A percentile compares a stretch with the other conserved stretches of the same genome.
These are phyloP conservation scores for Ustilago esculenta DNA, from an alignment of 1,284 basidiomycete species.

Conservation along the genomic window DNA sequence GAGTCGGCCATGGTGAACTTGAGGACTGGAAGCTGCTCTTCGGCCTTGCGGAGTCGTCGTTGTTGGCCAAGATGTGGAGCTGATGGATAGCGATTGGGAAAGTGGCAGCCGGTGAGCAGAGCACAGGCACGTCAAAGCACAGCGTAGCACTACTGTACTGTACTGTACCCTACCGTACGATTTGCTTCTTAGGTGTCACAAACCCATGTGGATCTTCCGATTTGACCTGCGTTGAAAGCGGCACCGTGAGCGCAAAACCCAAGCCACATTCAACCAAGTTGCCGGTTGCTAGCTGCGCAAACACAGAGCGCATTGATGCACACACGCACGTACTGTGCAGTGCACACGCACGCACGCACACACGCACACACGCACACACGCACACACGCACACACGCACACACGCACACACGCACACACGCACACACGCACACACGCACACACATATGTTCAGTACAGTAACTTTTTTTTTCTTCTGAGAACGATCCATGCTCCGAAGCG, in stretches of 20 bases:
- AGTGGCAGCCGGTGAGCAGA: too few relatives aligned
- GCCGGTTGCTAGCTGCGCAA: too few relatives aligned
- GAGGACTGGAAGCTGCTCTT: not conserved
- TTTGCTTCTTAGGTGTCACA: too few relatives aligned
- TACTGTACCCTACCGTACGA: too few relatives aligned
- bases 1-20: slow-evolving; percentile 46
- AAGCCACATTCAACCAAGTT: too few relatives aligned
- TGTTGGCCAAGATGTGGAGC: not conserved
- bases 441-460: not conserved
- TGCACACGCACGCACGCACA: slow-evolving; percentile 5
- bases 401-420: too few relatives aligned
- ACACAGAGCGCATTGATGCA: too few relatives aligned
- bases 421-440: slow-evolving; percentile 2
- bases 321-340: not conserved
- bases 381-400: too few relatives aligned
- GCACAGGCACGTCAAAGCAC: too few relatives aligned
- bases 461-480: slow-evolving; percentile 38
- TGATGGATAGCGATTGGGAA: too few relatives aligned
- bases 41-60: not conserved
- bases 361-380: not conserved
- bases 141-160: too few relatives aligned
- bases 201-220: slow-evolving; percentile 1
- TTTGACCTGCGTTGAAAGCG: slow-evolving; percentile 1
- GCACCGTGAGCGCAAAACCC: too few relatives aligned
- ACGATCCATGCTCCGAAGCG: slow-evolving; percentile 1